Evolutionary conservation across 1,284 basidiomycete genomes (phyloP), one percentile per base, ranked within the genome.

Genomic region (Irpex lacteus): DNA sequence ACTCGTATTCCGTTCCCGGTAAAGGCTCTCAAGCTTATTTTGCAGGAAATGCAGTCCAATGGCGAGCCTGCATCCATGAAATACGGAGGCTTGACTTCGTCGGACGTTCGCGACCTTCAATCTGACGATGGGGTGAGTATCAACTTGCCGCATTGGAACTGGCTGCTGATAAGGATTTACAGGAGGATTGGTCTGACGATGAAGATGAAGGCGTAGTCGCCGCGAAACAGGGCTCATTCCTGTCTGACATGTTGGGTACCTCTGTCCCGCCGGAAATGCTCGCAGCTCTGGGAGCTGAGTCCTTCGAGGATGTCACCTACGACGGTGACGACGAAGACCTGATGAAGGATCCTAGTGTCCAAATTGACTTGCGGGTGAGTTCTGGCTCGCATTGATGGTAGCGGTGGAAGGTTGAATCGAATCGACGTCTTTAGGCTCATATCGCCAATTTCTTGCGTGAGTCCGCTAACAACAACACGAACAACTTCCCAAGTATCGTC

Each of bases 101-200:
- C 62, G 50, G 82, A 82, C 50, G 72, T 72, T 34, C 80, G 80
- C 61, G 85, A 86, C 21, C 77, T 87, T 36, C 87, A 88, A 54
- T 90, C 87, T 7, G 94, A 95, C 68, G 95, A 96, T 71, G 90
- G 84, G 47, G 89, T 90, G 74, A 77, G 89, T 78, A 72, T 60
- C 37, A 59, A 44, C 15, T 32, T 55, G 62, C 26, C 19, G 38
- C 53, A 50, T 34, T 13, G 53, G 15, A n/a, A 36, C 26, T n/a
- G 9, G 61, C 21, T 21, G 60, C 44, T 50, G 61, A 59, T 5
- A 61, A 59, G 44, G 56, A 21, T 26, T 54, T 55, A 70, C 4
- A 94, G 86, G 92, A 95, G 68, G 92, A 94, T 36, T 97, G 95
- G 95, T 84, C 86, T 8, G 94, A 95, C 69, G 93, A 95, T 72